Conservation (phyloP, 305 asterid genomes). For the Solanum hybrid region DNA sequence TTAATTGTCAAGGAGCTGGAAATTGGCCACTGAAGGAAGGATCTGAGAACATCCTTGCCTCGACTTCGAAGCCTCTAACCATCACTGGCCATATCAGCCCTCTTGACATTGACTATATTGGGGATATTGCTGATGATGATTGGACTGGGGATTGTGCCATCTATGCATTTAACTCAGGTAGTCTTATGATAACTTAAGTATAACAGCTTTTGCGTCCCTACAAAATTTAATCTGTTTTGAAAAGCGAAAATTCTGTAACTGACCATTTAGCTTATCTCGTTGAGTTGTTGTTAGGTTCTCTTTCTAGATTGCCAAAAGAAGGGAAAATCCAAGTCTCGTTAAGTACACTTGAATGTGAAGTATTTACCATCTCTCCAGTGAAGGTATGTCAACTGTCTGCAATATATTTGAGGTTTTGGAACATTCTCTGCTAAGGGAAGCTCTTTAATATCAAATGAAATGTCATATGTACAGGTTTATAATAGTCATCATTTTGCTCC, state of each 20-base stretch:
- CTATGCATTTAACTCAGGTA: slow-evolving; percentile 39
- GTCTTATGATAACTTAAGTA: background rate
- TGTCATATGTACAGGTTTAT: background rate
- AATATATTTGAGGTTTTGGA: slow-evolving; percentile 26
- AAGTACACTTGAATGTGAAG: slow-evolving; percentile 30
- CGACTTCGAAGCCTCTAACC: background rate
- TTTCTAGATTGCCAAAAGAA: slow-evolving; percentile 28
- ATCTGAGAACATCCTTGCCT: background rate
- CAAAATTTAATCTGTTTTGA: background rate
- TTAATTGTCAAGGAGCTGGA: slow-evolving; percentile 44
- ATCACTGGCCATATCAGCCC: slow-evolving; percentile 32
- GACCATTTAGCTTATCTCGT: background rate
- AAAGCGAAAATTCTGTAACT: background rate
- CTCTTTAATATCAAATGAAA: background rate
- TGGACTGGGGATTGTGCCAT: slow-evolving; percentile 33
- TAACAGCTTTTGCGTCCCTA: background rate
- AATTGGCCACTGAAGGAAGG: background rate
- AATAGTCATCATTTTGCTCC: slow-evolving; percentile 23
- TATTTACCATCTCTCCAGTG: slow-evolving; percentile 44
- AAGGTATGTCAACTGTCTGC: slow-evolving; percentile 12
- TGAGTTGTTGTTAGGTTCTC: slow-evolving; percentile 22
- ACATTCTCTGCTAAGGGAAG: background rate
- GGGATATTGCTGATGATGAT: slow-evolving; percentile 36
- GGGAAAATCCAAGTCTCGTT: slow-evolving; percentile 24
- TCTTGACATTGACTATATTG: slow-evolving; percentile 36